These are phyloP conservation scores for Fusarium sp. DNA, from an alignment of 2,329 filamentous ascomycete genomes.

Conservation along the genomic window DNA sequence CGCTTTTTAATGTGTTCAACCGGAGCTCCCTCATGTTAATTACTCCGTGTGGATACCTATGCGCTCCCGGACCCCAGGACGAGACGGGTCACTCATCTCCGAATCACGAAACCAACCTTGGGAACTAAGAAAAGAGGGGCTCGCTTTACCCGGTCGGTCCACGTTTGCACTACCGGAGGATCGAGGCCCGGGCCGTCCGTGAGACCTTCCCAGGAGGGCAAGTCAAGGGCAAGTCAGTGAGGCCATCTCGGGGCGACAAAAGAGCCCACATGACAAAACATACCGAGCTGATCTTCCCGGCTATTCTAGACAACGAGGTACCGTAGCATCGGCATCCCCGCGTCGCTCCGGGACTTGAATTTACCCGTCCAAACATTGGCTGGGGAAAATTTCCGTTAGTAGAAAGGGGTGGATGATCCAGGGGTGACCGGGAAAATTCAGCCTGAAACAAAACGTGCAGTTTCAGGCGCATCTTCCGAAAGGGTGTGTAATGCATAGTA, in stretches of 20 bases:
- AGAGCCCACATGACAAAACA: constrained; percentile 23
- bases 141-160: constrained; percentile 29
- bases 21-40: constrained; percentile 5
- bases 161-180: constrained; percentile 29
- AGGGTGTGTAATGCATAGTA: constrained; percentile 4
- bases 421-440: constrained; percentile 19
- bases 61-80: neutral
- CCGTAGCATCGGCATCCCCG: constrained; percentile 24
- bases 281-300: neutral
- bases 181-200: constrained; percentile 23
- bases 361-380: neutral
- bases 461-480: constrained; percentile 21
- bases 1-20: neutral
- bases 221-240: neutral
- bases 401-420: constrained; percentile 3
- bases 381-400: constrained; percentile 4
- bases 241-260: constrained; percentile 3
- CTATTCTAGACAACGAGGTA: neutral
- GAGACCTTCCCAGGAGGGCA: constrained; percentile 6
- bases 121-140: neutral
- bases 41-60: constrained; percentile 16
- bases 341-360: constrained; percentile 11
- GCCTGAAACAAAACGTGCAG: constrained; percentile 17
- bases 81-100: constrained; percentile 22
- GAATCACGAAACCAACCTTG: constrained; percentile 23